These are phyloP conservation scores for Spathaspora sp. DNA, from an alignment of 1,139 yeast species.

Conservation along the genomic window DNA sequence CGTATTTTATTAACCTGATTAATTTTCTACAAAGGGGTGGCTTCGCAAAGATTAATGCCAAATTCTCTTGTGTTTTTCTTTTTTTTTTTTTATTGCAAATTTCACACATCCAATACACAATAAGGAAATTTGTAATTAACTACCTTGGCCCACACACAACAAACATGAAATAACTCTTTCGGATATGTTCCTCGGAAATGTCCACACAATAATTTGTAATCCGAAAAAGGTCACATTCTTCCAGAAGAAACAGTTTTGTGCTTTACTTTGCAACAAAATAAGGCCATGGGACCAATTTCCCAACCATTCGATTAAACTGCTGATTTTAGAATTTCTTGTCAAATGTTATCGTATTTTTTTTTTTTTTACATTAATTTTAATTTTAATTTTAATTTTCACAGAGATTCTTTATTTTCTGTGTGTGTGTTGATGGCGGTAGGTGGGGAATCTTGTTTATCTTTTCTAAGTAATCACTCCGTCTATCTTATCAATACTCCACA, in stretches of 20 bases:
- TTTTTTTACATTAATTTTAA: not conserved
- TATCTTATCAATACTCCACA: constrained; percentile 1
- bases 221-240: not conserved
- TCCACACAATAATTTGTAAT: not conserved
- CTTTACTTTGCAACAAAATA: no score
- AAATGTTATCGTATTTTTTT: not conserved
- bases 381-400: not conserved
- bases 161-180: not conserved
- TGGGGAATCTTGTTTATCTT: not conserved
- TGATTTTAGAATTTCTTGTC: not conserved
- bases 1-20: constrained; percentile 1
- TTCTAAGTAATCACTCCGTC: not conserved
- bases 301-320: not conserved
- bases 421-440: not conserved
- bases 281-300: not conserved
- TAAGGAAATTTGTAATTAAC: not conserved
- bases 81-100: not conserved
- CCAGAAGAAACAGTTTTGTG: not conserved
- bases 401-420: not conserved
- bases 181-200: constrained; percentile 1
- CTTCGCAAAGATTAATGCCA: not conserved
- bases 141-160: not conserved
- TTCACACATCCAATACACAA: not conserved
- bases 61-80: not conserved
- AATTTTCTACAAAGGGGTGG: not conserved